Evolutionary conservation across 2,329 filamentous ascomycete species (phyloP), one percentile per base, ranked within the genome.

Genomic region (Hortaea werneckii): DNA sequence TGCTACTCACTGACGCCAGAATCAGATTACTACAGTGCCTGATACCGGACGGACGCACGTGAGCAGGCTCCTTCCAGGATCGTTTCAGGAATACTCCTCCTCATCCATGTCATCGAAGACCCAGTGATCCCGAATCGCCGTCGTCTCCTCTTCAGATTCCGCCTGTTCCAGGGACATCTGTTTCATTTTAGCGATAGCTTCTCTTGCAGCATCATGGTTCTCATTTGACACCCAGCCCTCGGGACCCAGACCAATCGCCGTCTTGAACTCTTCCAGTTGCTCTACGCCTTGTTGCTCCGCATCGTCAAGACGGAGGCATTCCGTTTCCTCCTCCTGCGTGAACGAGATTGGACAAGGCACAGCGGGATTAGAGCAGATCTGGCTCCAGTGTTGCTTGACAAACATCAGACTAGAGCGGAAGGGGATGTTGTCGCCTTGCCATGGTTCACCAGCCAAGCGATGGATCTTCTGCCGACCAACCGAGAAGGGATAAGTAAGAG

Each of bases 21-120:
- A 20, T 20, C 20, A 20, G 20, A 20, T 20, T 20, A 20, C 20
- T 20, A 20, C 20, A 20, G 20, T 20, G 20, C 20, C 20, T 20
- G 20, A 20, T 20, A 20, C 20, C 20, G 20, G 20, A 20, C 20
- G 20, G 20, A 20, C 20, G 20, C 20, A 20, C 20, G 20, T 20
- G 20, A 20, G 20, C 20, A 20, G 20, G 20, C 20, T 20, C 20
- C 20, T 20, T 20, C 20, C 20, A 20, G 20, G 20, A 20, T 20
- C 20, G 20, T 20, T 20, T 41, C 40, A 63, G 40, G 77, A 62
- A 50, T 51, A 55, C 40, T 42, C 45, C 9, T 50, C 38, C 43
- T 65, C 61, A 47, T 63, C 55, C 44, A 57, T 59, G 43, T 65
- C 61, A 46, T 61, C 52, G 29, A 57, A 57, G 2, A 42, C 41